Conservation (phyloP, 1,139 yeast species). For the Geotrichum aggregatum region DNA sequence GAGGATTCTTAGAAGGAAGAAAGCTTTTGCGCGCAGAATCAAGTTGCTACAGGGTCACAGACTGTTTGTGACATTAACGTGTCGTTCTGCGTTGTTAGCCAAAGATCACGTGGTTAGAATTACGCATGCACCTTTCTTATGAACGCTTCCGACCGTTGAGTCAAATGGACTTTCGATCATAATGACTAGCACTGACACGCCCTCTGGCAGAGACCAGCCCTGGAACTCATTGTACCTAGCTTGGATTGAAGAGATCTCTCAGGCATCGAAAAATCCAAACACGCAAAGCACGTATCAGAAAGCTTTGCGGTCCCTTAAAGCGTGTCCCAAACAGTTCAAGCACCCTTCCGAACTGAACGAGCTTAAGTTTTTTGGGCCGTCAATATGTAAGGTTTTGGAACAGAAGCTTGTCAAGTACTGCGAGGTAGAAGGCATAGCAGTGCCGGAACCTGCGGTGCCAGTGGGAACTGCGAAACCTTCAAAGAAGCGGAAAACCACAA, state of each 20-base stretch:
- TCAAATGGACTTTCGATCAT: too few species aligned
- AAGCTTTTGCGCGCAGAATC: too few species aligned
- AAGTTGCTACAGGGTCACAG: too few species aligned
- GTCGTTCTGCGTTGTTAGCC: too few species aligned
- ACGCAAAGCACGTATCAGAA: constrained; percentile 42
- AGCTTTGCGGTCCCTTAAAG: constrained; percentile 48
- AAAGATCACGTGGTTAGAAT: too few species aligned
- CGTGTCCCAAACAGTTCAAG: constrained; percentile 43
- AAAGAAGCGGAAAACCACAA: constrained; percentile 49
- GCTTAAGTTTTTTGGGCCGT: constrained; percentile 60
- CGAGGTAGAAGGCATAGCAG: constrained; percentile 39
- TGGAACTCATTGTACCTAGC: constrained; percentile 43
- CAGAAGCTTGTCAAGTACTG: constrained; percentile 48
- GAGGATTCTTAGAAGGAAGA: too few species aligned
- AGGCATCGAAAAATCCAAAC: constrained; percentile 31
- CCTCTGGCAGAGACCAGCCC: too few species aligned
- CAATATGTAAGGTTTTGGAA: constrained; percentile 49
- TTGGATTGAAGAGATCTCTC: constrained; percentile 54
- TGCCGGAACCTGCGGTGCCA: constrained; percentile 13
- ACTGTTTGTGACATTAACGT: too few species aligned
- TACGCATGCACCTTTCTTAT: too few species aligned
- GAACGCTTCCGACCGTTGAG: too few species aligned
- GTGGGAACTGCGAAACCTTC: constrained; percentile 33
- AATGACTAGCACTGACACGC: too few species aligned
- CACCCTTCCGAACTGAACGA: constrained; percentile 51